Conservation (phyloP, 1,139 yeast genomes). For the Kluyveromyces marxianus region DNA sequence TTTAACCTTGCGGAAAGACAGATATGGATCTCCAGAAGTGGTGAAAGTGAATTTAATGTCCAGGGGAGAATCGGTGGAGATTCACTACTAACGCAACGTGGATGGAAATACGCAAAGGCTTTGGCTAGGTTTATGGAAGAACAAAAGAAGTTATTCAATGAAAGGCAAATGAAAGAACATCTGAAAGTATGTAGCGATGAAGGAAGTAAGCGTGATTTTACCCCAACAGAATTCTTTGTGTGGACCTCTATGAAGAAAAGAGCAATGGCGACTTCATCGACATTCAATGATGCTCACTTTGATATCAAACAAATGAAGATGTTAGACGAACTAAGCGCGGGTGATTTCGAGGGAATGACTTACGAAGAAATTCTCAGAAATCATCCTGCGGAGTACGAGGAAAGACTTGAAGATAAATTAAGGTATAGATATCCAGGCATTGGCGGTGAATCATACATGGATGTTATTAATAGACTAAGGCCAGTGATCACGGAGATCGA, state of each 20-base stretch:
- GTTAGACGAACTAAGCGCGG: constrained; percentile 91
- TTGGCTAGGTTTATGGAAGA: constrained; percentile 65
- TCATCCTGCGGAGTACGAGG: constrained; percentile 71
- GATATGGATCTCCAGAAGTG: constrained; percentile 93
- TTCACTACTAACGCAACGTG: constrained; percentile 71
- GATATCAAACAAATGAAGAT: constrained; percentile 85
- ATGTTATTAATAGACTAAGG: constrained; percentile 81
- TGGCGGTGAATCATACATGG: constrained; percentile 94
- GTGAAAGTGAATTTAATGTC: constrained; percentile 82
- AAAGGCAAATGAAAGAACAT: constrained; percentile 40
- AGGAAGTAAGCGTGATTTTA: constrained; percentile 19
- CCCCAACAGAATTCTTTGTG: constrained; percentile 61
- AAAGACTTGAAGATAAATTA: constrained; percentile 68
- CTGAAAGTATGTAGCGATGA: constrained; percentile 17
- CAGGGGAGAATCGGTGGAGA: constrained; percentile 91
- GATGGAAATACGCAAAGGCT: constrained; percentile 64
- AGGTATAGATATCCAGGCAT: constrained; percentile 89
- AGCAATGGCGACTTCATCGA: constrained; percentile 68
- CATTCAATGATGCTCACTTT: constrained; percentile 64
- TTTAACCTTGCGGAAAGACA: constrained; percentile 87
- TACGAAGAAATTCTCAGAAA: constrained; percentile 67
- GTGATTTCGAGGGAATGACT: constrained; percentile 87
- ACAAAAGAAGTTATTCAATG: constrained; percentile 65
- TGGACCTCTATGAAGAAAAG: constrained; percentile 88
- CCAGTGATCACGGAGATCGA: constrained; percentile 91